Evolutionary conservation across 1,284 basidiomycete genomes (phyloP), one percentile per base, ranked within the genome.

Genomic region (Puccinia hordei): DNA sequence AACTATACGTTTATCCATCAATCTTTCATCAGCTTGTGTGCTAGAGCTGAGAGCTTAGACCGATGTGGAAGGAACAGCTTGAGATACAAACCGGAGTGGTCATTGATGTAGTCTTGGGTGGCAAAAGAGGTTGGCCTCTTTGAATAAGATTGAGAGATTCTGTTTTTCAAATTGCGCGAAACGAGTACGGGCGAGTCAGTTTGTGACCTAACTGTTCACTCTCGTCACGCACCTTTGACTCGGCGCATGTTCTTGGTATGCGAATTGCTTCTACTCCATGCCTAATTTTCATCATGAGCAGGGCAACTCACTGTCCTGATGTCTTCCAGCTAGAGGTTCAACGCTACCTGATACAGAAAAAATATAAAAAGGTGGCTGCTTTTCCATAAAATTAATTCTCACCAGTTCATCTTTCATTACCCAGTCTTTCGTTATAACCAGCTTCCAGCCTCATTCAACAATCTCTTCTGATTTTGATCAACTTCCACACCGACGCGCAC

Each of bases 211-310:
- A 46, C 63, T 46, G 10, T 66, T 24, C 12, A 19, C 13, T 46
- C 35, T 41, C 10, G 15, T 65, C 61, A 27, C 63, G 53, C 46
- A 46, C 41, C 17, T 38, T 22, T 41, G 61, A 63, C 63, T 13
- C 22, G 63, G 38, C 38, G n/a, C 41, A 38, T 8, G 6, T 63
- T 30, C 9, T 30, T 63, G 9, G 38, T 46, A 24, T 66, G 63
- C 63, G n/a, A 46, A 66, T 46, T 9, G n/a, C 38, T 19, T 66
- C 13, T n/a, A 63, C 38, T 17, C 59, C 1, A n/a, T 38, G 33
- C 33, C 33, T 63, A 33, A 63, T 30, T 22, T 66, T 19, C 57
- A 66, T 66, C 41, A 66, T 66, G 63, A 44, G 63, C 63, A 66
- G 63, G 41, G n/a, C 63, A 66, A n/a, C 35, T 8, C 38, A 12